Conservation (phyloP, 192 early-diverging fungal species). For the Funneliformis geosporum region DNA sequence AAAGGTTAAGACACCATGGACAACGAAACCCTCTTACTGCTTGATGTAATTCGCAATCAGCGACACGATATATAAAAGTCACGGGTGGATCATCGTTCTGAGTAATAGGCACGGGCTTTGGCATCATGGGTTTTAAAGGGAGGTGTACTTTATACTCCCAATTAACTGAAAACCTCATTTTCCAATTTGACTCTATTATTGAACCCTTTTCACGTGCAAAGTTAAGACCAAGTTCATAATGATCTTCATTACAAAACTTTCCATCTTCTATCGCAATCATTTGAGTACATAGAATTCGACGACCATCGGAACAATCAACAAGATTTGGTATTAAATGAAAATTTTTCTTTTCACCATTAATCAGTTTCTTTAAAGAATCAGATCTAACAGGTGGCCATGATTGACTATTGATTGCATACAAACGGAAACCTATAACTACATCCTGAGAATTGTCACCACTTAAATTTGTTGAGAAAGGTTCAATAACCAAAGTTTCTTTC, state of each 20-base stretch:
- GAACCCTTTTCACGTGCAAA: background rate
- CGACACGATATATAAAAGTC: conserved; percentile 16
- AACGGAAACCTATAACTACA: conserved; percentile 1
- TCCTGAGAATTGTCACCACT: background rate
- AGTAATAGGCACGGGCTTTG: background rate
- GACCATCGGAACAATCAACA: background rate
- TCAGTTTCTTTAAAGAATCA: background rate
- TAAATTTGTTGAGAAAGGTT: conserved; percentile 4
- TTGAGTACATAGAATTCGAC: conserved; percentile 14
- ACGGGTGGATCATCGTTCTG: background rate
- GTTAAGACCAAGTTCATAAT: conserved; percentile 6
- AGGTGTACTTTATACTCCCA: conserved; percentile 23
- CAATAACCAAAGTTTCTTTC: background rate
- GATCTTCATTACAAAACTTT: conserved; percentile 10
- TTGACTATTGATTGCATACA: conserved; percentile 16
- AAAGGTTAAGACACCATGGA: conserved; percentile 19
- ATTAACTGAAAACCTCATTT: background rate
- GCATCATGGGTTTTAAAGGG: background rate
- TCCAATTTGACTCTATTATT: conserved; percentile 19
- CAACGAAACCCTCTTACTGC: conserved; percentile 18
- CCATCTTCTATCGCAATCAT: conserved; percentile 8
- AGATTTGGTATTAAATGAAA: background rate
- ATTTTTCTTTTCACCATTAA: background rate
- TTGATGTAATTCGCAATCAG: conserved; percentile 24
- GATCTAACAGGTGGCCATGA: background rate